These are phyloP conservation scores for Lactifluus pinguis DNA, from an alignment of 768 basidiomycete species.

Conservation along the genomic window DNA sequence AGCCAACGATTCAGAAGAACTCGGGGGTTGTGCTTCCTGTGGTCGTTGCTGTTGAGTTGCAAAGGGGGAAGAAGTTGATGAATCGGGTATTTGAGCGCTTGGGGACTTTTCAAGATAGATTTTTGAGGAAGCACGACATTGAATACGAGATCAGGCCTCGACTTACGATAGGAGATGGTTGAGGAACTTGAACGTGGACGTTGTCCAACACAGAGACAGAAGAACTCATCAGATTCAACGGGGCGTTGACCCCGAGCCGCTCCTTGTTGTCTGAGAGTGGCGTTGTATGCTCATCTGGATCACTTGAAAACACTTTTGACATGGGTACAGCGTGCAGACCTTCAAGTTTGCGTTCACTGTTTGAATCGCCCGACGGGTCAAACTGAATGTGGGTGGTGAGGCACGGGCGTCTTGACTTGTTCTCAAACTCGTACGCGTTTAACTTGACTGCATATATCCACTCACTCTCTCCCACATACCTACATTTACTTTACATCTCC, in stretches of 20 bases:
- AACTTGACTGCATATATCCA: neutral
- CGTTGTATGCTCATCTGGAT: constrained; percentile 13
- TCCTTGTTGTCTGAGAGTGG: constrained; percentile 13
- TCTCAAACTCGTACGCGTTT: too few species aligned
- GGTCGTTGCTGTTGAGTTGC: neutral
- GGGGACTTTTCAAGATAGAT: constrained; percentile 12
- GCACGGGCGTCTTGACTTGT: too few species aligned
- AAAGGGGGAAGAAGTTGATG: constrained; percentile 1
- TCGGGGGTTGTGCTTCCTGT: neutral
- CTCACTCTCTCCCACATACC: neutral
- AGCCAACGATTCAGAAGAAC: constrained; percentile 23
- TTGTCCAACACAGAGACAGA: constrained; percentile 3
- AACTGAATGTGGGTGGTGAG: too few species aligned
- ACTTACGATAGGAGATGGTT: constrained; percentile 11
- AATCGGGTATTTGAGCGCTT: neutral
- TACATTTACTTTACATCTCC: neutral
- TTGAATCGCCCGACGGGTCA: too few species aligned
- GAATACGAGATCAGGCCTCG: constrained; percentile 17
- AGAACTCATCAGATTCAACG: constrained; percentile 4
- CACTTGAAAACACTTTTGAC: constrained; percentile 8
- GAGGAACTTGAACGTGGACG: neutral
- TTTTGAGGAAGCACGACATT: constrained; percentile 9
- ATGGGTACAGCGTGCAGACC: neutral
- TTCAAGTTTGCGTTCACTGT: neutral
- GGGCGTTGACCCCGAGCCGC: constrained; percentile 7